Evolutionary conservation across 75 land plant species (phyloP).

Genomic region (Selaginella moellendorffii): DNA sequence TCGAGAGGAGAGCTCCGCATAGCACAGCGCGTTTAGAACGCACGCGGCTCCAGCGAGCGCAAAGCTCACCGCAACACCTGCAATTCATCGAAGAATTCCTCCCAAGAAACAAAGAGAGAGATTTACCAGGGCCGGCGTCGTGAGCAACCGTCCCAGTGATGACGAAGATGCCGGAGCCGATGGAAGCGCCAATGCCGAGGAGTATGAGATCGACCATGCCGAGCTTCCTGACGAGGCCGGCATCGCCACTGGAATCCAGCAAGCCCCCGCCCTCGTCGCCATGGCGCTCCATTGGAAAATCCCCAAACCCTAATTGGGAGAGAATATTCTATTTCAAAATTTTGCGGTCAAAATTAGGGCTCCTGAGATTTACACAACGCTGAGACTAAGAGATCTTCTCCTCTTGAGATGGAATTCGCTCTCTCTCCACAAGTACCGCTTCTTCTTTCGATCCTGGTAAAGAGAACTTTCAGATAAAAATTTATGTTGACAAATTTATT

Average conservation of each 20-base stretch:
- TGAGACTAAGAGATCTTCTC: too few relatives aligned
- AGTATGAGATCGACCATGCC: slow-evolving; percentile 66
- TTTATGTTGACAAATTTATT: too few relatives aligned
- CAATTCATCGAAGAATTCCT: too few relatives aligned
- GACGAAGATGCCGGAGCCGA: slow-evolving; percentile 92
- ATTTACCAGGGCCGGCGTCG: slow-evolving; percentile 87
- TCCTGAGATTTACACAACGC: too few relatives aligned
- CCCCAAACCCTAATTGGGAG: not conserved
- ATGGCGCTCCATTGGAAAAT: not conserved
- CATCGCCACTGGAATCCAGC: not conserved
- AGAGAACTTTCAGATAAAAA: too few relatives aligned
- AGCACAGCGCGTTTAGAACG: slow-evolving; percentile 80
- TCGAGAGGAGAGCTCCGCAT: slow-evolving; percentile 81
- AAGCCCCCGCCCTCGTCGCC: not conserved
- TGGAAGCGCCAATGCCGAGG: slow-evolving; percentile 69
- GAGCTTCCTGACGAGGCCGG: slow-evolving; percentile 45
- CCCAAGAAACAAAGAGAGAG: too few relatives aligned
- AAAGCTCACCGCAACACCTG: slow-evolving; percentile 88
- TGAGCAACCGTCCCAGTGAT: slow-evolving; percentile 87
- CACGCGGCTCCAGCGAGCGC: slow-evolving; percentile 67
- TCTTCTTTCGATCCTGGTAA: too few relatives aligned
- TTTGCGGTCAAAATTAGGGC: too few relatives aligned
- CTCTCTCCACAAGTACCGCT: too few relatives aligned
- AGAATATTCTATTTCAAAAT: too few relatives aligned
- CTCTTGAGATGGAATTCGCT: too few relatives aligned